A percentile compares a stretch with the other conserved stretches of the same genome.
Evolutionary conservation across 75 land plant species (phyloP).

Genomic region (Ceratopteris richardii): DNA sequence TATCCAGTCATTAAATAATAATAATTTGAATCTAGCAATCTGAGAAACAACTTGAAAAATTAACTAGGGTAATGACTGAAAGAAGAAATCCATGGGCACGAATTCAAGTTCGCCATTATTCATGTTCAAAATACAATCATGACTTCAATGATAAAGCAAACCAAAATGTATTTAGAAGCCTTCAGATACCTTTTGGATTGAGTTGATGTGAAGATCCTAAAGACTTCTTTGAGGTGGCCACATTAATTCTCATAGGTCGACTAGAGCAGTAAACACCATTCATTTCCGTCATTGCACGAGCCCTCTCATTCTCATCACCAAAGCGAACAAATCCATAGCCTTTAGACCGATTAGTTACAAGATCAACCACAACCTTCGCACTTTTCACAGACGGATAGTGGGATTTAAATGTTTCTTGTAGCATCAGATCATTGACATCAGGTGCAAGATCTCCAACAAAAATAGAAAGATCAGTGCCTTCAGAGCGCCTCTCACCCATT

Average conservation of each 20-base stretch:
- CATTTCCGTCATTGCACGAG: conserved; percentile 93
- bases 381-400: conserved; percentile 81
- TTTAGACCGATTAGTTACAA: conserved; percentile 70
- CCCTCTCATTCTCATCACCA: conserved; percentile 74
- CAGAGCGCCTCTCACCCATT: conserved; percentile 62
- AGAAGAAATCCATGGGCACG: too few species aligned
- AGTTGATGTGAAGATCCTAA: conserved; percentile 39
- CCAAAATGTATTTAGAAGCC: too few species aligned
- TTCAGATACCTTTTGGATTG: conserved; percentile 40
- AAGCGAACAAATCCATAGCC: conserved; percentile 96
- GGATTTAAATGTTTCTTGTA: conserved; percentile 81
- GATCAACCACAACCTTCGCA: conserved; percentile 90
- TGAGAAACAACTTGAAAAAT: too few species aligned
- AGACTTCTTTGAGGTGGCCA: conserved; percentile 75
- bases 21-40: too few species aligned
- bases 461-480: conserved; percentile 72
- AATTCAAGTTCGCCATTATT: too few species aligned
- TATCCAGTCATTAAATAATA: too few species aligned
- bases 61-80: too few species aligned
- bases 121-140: too few species aligned
- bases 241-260: conserved; percentile 89
- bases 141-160: too few species aligned
- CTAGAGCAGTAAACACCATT: conserved; percentile 75
- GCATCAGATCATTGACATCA: conserved; percentile 81
- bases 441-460: conserved; percentile 95